Percentiles rank a stretch among this genome's conserved stretches.
These are phyloP conservation scores for Botrytis cinerea DNA, from an alignment of 2,329 filamentous ascomycete genomes.

Conservation along the genomic window DNA sequence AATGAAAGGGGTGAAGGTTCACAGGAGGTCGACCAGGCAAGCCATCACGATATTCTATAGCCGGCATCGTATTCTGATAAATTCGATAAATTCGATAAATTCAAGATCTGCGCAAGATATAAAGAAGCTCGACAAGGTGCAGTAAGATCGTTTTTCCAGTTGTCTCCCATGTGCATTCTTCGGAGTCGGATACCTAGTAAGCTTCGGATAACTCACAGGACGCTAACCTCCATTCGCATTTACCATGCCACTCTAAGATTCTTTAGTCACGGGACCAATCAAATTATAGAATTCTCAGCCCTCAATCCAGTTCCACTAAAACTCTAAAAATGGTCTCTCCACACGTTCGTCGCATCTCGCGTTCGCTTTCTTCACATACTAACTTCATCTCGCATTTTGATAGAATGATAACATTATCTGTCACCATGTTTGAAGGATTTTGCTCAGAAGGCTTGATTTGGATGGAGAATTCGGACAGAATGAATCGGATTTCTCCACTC, in stretches of 20 bases:
- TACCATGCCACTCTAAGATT: neutral
- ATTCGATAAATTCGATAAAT: neutral
- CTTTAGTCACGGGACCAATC: neutral
- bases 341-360: neutral
- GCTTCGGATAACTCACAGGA: neutral
- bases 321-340: neutral
- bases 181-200: neutral
- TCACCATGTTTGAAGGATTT: neutral
- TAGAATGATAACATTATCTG: neutral
- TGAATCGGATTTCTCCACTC: neutral
- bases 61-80: neutral
- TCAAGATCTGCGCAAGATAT: neutral
- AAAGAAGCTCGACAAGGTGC: neutral
- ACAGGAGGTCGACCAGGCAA: neutral
- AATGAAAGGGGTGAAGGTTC: neutral
- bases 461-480: conserved; percentile 3
- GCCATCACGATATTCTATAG: neutral
- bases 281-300: neutral
- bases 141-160: neutral
- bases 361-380: neutral
- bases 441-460: neutral
- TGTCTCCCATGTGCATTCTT: neutral
- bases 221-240: conserved; percentile 15
- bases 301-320: neutral
- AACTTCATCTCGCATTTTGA: conserved; percentile 12